phyloP scores from a whole-genome alignment of 768 basidiomycete species.

The Thelephora aurantiotincta region DNA sequence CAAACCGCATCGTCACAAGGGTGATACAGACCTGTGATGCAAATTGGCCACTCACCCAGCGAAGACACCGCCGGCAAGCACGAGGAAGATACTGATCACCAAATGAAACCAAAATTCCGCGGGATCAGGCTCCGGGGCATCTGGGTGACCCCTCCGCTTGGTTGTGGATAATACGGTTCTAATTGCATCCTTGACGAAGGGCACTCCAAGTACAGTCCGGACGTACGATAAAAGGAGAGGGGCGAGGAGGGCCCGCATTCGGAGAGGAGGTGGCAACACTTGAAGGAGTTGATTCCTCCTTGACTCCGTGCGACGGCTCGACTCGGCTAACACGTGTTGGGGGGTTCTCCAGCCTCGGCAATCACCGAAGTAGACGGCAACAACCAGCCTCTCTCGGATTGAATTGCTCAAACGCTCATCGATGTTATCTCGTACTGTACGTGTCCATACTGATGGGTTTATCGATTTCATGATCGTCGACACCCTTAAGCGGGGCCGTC shows the following conservation, averaged over 20 bases:
- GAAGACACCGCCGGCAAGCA: slow-evolving; percentile 82
- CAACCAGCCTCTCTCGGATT: too few species aligned
- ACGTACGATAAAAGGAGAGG: slow-evolving; percentile 9
- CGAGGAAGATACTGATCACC: slow-evolving; percentile 47
- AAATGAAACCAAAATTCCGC: slow-evolving; percentile 69
- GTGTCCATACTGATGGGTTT: too few species aligned
- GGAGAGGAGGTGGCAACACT: slow-evolving; percentile 1
- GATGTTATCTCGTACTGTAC: too few species aligned
- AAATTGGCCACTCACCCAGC: slow-evolving; percentile 49
- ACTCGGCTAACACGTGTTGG: too few species aligned
- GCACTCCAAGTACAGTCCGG: slow-evolving; percentile 1
- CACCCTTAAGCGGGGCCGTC: too few species aligned
- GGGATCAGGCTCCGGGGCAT: slow-evolving; percentile 26
- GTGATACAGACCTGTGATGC: too few species aligned
- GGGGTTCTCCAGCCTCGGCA: too few species aligned
- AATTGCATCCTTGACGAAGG: not conserved
- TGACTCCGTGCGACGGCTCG: too few species aligned
- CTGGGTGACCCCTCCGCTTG: not conserved
- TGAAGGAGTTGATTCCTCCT: too few species aligned
- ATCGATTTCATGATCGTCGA: too few species aligned
- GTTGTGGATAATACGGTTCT: not conserved
- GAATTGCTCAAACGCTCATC: too few species aligned
- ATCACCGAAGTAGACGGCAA: too few species aligned
- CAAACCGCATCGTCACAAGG: not conserved
- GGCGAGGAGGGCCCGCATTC: not conserved